phyloP scores from a whole-genome alignment of 768 basidiomycete species.

The Lactarius vividus region DNA sequence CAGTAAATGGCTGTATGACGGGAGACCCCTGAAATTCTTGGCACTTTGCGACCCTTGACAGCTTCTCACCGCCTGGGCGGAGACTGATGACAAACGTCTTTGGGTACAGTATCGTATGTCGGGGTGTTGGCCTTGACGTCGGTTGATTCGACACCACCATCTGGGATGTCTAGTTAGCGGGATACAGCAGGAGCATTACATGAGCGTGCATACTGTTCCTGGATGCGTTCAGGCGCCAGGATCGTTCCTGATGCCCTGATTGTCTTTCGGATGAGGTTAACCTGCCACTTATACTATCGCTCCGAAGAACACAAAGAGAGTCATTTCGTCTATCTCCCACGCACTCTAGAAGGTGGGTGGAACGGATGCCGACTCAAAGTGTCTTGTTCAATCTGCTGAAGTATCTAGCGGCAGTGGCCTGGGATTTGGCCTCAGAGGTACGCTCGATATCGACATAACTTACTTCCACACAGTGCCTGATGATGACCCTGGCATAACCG shows the following conservation, averaged over 20 bases:
- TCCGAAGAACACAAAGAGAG: no score
- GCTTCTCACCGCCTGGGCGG: neutral
- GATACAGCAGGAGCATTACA: no score
- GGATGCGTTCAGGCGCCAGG: no score
- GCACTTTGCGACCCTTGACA: neutral
- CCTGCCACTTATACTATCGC: neutral
- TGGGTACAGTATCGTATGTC: neutral
- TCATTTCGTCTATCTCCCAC: no score
- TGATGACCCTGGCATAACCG: neutral
- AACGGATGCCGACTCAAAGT: neutral
- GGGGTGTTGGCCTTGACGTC: neutral
- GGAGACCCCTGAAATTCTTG: neutral
- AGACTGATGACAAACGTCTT: neutral
- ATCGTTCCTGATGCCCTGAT: neutral
- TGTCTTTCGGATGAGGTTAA: neutral
- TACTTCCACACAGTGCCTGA: neutral
- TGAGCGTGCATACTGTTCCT: no score
- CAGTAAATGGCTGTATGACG: neutral
- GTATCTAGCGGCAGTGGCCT: neutral
- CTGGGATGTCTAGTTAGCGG: no score
- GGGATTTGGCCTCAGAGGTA: neutral
- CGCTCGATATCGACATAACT: neutral
- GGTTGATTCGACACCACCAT: no score
- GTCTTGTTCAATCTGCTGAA: neutral
- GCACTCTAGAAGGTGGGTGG: neutral